A percentile compares a stretch with the other conserved stretches of the same genome.
phyloP scores from a whole-genome alignment of 1,139 yeast species.

The Candida sanyaensis region DNA sequence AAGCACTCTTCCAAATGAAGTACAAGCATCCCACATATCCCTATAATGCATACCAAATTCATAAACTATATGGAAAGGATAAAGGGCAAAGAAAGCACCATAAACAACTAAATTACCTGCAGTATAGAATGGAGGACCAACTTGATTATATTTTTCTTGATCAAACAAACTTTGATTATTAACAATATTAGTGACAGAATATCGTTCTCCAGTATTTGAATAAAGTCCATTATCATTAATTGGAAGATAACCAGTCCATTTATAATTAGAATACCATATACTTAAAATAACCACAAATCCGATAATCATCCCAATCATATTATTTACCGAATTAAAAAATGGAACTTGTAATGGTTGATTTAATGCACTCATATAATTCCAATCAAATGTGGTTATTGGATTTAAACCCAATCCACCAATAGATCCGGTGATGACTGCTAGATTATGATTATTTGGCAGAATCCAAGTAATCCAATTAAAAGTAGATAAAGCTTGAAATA shows the following conservation, averaged over 20 bases:
- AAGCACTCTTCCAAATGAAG: constrained; percentile 9
- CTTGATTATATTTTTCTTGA: constrained; percentile 37
- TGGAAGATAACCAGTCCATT: constrained; percentile 55
- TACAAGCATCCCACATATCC: constrained; percentile 17
- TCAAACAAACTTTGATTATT: constrained; percentile 39
- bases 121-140: constrained; percentile 49
- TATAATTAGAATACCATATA: constrained; percentile 50
- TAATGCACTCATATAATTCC: constrained; percentile 33
- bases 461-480: constrained; percentile 46
- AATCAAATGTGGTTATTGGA: constrained; percentile 58
- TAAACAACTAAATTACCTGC: constrained; percentile 48
- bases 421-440: constrained; percentile 62
- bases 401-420: constrained; percentile 56
- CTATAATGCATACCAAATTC: constrained; percentile 32
- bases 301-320: constrained; percentile 43
- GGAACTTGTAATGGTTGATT: constrained; percentile 35
- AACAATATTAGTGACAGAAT: constrained; percentile 43
- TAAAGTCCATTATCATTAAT: constrained; percentile 48
- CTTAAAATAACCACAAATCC: constrained; percentile 44
- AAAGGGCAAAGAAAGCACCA: constrained; percentile 59
- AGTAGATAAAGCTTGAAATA: constrained; percentile 32
- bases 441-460: constrained; percentile 27
- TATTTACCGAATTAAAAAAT: constrained; percentile 45
- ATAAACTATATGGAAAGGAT: constrained; percentile 57
- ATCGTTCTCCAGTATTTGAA: constrained; percentile 48